These are phyloP conservation scores for Spatholobus suberectus DNA, from an alignment of 306 rosid genomes.

Conservation along the genomic window DNA sequence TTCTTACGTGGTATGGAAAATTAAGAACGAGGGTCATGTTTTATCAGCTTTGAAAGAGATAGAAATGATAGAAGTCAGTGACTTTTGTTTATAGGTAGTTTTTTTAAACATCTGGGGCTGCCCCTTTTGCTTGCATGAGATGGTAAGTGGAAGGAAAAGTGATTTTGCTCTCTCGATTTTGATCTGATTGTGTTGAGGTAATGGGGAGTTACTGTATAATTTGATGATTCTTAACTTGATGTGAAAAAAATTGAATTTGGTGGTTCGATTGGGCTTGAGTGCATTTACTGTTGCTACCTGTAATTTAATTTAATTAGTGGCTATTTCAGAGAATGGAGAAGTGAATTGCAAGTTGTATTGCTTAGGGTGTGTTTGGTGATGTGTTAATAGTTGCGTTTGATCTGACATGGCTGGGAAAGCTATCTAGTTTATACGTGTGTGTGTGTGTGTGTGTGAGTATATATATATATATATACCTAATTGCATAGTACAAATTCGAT, in stretches of 20 bases:
- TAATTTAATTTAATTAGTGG: neutral
- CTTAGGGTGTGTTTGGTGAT: too few relatives aligned
- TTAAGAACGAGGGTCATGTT: neutral
- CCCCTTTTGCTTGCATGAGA: constrained; percentile 35
- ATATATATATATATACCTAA: too few relatives aligned
- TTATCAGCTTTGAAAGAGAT: neutral
- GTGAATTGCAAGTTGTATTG: constrained; percentile 1
- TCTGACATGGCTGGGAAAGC: too few relatives aligned
- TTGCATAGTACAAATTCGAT: too few relatives aligned
- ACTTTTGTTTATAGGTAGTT: too few relatives aligned
- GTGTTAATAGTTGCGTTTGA: too few relatives aligned
- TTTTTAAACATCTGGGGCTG: neutral
- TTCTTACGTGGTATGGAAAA: neutral
- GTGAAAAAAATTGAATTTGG: constrained; percentile 12
- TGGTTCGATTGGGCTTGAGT: constrained; percentile 4
- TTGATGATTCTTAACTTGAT: neutral
- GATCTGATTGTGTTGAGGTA: constrained; percentile 11
- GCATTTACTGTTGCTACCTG: neutral
- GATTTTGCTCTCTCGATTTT: neutral
- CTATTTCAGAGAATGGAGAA: neutral
- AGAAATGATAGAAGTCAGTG: neutral
- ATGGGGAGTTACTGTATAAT: neutral
- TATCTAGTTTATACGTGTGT: too few relatives aligned
- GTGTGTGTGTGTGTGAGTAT: too few relatives aligned
- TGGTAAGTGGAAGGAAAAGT: constrained; percentile 8